phyloP scores from a whole-genome alignment of 2,329 filamentous ascomycete species.

The Ophiostoma quercus region DNA sequence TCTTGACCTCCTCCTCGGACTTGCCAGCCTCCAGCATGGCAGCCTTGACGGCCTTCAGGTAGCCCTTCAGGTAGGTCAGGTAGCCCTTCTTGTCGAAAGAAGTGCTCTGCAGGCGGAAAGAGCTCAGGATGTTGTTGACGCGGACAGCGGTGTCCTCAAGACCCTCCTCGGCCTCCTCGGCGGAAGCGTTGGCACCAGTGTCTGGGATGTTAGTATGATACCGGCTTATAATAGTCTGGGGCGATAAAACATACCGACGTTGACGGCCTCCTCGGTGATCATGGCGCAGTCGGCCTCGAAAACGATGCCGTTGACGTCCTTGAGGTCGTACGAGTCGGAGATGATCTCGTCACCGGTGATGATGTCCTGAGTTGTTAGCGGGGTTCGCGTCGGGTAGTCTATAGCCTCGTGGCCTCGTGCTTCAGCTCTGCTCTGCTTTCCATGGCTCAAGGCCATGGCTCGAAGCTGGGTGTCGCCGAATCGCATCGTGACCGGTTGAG shows the following conservation, averaged over 20 bases:
- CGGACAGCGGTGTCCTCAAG: conserved; percentile 63
- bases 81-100: conserved; percentile 84
- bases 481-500: not conserved
- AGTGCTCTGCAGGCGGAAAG: conserved; percentile 80
- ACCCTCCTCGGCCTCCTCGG: conserved; percentile 77
- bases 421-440: not conserved
- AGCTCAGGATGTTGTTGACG: conserved; percentile 90
- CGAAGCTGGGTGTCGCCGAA: not conserved
- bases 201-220: conserved; percentile 43
- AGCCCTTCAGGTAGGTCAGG: conserved; percentile 77
- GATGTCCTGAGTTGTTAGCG: conserved; percentile 60
- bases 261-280: conserved; percentile 71
- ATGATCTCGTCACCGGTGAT: conserved; percentile 90
- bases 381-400: not conserved
- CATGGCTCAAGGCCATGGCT: not conserved
- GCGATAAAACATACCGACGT: conserved; percentile 54
- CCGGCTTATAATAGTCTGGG: too few relatives aligned
- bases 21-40: conserved; percentile 54
- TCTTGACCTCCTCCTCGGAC: conserved; percentile 62
- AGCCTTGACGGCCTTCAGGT: conserved; percentile 85
- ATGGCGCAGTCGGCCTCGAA: conserved; percentile 92
- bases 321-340: conserved; percentile 87
- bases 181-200: conserved; percentile 93
- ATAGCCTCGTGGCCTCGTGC: not conserved
- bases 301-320: conserved; percentile 69